Evolutionary conservation across 2,329 filamentous ascomycete species (phyloP).

Genomic region (Penicillium sp.): DNA sequence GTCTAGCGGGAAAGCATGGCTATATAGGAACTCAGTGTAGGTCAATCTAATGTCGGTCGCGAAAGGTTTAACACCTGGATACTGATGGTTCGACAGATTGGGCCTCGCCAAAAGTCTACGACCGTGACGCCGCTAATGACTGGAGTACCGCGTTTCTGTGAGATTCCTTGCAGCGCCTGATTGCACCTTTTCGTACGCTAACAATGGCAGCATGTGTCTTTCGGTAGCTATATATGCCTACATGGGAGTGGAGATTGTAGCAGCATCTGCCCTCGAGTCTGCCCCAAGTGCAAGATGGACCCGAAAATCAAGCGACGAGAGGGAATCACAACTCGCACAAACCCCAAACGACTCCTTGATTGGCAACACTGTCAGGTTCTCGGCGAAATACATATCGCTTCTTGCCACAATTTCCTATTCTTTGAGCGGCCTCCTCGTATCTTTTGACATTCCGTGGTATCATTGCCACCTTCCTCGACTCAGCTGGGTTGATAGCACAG

Average conservation of each 20-base stretch:
- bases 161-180: background rate
- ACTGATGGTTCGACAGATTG: background rate
- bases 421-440: background rate
- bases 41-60: background rate
- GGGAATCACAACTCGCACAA: background rate
- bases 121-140: background rate
- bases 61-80: background rate
- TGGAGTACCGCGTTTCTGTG: conserved; percentile 9
- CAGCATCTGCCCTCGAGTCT: conserved; percentile 1
- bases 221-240: conserved; percentile 4
- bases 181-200: background rate
- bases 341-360: background rate
- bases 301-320: background rate
- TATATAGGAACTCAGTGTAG: background rate
- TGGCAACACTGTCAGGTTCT: conserved; percentile 7
- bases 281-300: background rate
- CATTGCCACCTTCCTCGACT: conserved; percentile 3
- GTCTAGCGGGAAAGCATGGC: background rate
- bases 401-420: conserved; percentile 4
- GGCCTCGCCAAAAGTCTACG: background rate
- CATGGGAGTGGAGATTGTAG: conserved; percentile 1
- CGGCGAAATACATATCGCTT: background rate
- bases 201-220: background rate
- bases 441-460: conserved; percentile 1
- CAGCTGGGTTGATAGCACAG: background rate